Conservation (phyloP, 139 green algal species). For the Desmodesmus armatus region DNA sequence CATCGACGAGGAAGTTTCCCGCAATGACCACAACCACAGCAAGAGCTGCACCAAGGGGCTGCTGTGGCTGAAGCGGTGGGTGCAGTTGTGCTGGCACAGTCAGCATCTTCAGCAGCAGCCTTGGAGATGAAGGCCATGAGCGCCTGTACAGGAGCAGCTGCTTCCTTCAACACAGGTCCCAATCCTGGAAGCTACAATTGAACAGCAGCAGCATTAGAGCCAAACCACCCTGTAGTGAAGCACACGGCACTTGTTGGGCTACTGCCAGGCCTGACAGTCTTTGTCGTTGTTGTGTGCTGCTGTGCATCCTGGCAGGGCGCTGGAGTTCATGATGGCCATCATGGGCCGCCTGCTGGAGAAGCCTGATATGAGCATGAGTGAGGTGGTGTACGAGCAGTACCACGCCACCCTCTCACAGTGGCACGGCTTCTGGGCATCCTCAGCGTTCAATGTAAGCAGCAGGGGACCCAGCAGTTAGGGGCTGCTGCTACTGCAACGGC, state of each 20-base stretch:
- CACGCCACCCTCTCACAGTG: constrained; percentile 72
- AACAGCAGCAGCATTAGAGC: too few species aligned
- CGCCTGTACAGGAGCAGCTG: too few species aligned
- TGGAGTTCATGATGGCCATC: constrained; percentile 80
- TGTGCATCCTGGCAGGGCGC: too few species aligned
- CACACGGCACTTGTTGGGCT: too few species aligned
- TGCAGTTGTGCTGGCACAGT: background rate
- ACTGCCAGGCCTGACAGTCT: too few species aligned
- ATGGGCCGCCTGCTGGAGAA: constrained; percentile 63
- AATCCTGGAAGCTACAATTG: too few species aligned
- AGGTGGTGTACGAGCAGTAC: constrained; percentile 70
- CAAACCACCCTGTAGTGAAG: too few species aligned
- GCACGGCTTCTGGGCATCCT: constrained; percentile 82
- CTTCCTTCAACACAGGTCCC: too few species aligned
- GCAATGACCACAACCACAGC: constrained; percentile 50
- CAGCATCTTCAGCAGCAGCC: background rate
- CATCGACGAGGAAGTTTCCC: constrained; percentile 71
- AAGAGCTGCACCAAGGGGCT: constrained; percentile 79
- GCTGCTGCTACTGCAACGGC: background rate
- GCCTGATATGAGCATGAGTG: constrained; percentile 40
- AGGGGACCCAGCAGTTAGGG: background rate
- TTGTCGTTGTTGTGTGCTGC: background rate
- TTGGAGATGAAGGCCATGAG: background rate
- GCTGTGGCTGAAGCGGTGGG: constrained; percentile 80
- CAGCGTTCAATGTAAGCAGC: constrained; percentile 69